Evolutionary conservation across 371 early-diverging fungal species (phyloP), one percentile per base, ranked within the genome.

Genomic region (Apophysomyces sp.): DNA sequence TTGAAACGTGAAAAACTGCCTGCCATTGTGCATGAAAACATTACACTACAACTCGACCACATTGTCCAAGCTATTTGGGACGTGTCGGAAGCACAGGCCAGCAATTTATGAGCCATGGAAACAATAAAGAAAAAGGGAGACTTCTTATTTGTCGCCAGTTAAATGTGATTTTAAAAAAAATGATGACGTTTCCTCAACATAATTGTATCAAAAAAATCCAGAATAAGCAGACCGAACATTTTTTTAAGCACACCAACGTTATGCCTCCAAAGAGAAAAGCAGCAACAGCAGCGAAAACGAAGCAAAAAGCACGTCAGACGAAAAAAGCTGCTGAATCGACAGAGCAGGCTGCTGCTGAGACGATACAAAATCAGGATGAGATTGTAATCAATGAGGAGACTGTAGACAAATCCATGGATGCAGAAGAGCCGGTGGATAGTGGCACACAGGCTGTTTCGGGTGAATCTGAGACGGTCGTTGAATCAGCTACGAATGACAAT

Each of bases 1-100:
- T 61, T 86, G 3, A 79, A 77, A 58, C 69, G 82, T 58, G 82
- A 83, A 54, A 74, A 76, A 27, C 58, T 86, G 4, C 86, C 86
- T 13, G 84, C 72, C 3, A 41, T 83, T 16, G 72, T 83, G 13
- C 86, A 86, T 60, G 77, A 77, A 67, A 67, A 72, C 52, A 61
- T 85, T 9, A 82, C 82, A 3, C 30, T 82, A 21, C 70, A 68
- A 51, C 60, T 85, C 24, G 81, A 82, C 21, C 61, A 73, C 44
- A 44, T 77, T 21, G 61, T 75, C 26, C 62, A 69, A 28, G 21
- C 62, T 11, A 32, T 68, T 27, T 73, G 67, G 64, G 26, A 63
- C 16, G 29, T 66, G 36, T 65, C 31, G 11, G 55, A 63, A 27
- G 52, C 60, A 49, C 58, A 64, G 39, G 18, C 59, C 52, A 51